Conservation (phyloP, 768 basidiomycete genomes). For the Lactarius vividus region DNA sequence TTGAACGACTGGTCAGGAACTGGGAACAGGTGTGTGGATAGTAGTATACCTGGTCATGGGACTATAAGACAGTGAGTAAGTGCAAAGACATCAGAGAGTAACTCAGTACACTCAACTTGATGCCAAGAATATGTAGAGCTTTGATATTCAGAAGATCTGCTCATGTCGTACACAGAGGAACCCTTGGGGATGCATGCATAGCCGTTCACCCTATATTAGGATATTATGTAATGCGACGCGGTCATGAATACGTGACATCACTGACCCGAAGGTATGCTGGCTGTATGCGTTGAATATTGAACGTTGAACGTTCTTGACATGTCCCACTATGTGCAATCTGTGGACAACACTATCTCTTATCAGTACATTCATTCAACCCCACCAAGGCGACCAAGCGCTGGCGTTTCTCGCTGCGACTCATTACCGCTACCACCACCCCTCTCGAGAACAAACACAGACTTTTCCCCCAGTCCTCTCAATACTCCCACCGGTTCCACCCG, state of each 20-base stretch:
- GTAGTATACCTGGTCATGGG: constrained; percentile 75
- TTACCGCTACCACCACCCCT: constrained; percentile 20
- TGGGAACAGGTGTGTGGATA: constrained; percentile 9
- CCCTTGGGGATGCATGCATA: neutral
- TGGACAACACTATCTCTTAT: constrained; percentile 22
- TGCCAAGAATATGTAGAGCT: constrained; percentile 74
- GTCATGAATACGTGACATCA: neutral
- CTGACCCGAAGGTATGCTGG: neutral
- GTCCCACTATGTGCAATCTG: constrained; percentile 15
- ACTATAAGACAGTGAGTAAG: constrained; percentile 42
- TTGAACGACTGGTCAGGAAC: constrained; percentile 28
- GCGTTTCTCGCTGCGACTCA: constrained; percentile 24
- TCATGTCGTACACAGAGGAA: constrained; percentile 10
- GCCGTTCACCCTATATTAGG: neutral
- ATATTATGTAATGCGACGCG: constrained; percentile 16
- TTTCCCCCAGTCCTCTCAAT: neutral
- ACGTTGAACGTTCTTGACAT: constrained; percentile 4
- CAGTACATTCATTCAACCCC: constrained; percentile 22
- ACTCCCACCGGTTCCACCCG: neutral
- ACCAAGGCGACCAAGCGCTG: constrained; percentile 24
- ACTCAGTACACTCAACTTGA: constrained; percentile 52
- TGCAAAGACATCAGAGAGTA: neutral
- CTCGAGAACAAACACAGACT: constrained; percentile 16
- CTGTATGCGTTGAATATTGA: neutral
- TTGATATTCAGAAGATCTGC: constrained; percentile 16